These are phyloP conservation scores for Phytophthora chlamydospora DNA, from an alignment of 352 stramenopile genomes.

Conservation along the genomic window DNA sequence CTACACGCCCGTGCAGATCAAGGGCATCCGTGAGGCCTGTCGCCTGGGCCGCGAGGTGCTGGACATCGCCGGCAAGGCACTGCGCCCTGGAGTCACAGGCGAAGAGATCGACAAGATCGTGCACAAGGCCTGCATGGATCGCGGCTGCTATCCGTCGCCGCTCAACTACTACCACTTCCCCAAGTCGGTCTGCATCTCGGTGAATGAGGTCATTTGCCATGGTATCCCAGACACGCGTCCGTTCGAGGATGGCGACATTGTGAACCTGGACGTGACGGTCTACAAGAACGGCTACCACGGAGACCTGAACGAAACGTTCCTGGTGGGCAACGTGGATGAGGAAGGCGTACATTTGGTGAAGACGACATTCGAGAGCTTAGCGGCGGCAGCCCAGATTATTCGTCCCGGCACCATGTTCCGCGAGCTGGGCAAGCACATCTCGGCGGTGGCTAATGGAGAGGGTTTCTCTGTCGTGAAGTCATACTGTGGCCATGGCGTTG, in stretches of 20 bases:
- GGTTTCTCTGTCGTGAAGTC: constrained; percentile 96
- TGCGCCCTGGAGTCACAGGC: constrained; percentile 92
- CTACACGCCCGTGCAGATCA: constrained; percentile 94
- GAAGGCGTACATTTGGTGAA: constrained; percentile 92
- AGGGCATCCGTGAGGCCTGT: constrained; percentile 93
- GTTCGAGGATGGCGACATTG: constrained; percentile 96
- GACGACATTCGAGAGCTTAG: constrained; percentile 95
- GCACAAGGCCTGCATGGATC: constrained; percentile 92
- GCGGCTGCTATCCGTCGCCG: constrained; percentile 95
- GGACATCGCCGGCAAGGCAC: constrained; percentile 91
- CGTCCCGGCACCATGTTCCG: constrained; percentile 96
- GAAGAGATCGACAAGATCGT: constrained; percentile 98
- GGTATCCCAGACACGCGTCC: constrained; percentile 97
- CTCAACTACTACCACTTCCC: constrained; percentile 99
- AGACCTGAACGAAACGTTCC: constrained; percentile 99
- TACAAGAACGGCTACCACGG: constrained; percentile 98
- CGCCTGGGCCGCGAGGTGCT: constrained; percentile 93
- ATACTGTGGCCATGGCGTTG: constrained; percentile 99
- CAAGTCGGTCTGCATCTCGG: constrained; percentile 90
- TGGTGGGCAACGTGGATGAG: constrained; percentile 96
- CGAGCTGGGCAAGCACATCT: constrained; percentile 95
- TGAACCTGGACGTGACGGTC: constrained; percentile 98
- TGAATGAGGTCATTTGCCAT: constrained; percentile 98
- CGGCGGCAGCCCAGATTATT: constrained; percentile 85
- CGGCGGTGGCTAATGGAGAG: constrained; percentile 81